phyloP scores from a whole-genome alignment of 768 basidiomycete species.

The Lactarius quietus region DNA sequence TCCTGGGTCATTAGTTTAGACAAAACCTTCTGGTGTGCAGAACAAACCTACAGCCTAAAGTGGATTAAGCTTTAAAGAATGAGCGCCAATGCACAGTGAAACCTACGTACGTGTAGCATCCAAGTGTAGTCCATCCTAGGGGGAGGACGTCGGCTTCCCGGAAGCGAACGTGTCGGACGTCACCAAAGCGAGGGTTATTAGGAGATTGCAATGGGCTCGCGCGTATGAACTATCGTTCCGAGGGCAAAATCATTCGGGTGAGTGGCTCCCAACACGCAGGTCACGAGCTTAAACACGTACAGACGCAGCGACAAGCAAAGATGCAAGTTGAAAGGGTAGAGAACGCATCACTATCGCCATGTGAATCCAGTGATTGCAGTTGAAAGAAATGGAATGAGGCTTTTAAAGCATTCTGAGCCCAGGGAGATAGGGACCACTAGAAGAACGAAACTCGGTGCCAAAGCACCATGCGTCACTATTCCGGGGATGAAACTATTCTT shows the following conservation, averaged over 20 bases:
- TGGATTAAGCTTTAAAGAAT: conserved; percentile 32
- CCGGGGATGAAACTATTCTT: conserved; percentile 5
- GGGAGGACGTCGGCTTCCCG: conserved; percentile 38
- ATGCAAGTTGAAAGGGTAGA: conserved; percentile 1
- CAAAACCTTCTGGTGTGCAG: not conserved
- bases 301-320: not conserved
- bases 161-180: not conserved
- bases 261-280: not conserved
- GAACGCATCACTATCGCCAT: conserved; percentile 10
- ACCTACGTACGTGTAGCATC: conserved; percentile 57
- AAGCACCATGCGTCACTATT: conserved; percentile 6
- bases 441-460: too few relatives aligned
- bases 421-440: too few relatives aligned
- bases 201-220: not conserved
- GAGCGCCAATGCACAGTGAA: conserved; percentile 2
- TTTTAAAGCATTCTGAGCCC: too few relatives aligned
- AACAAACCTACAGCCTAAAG: conserved; percentile 44
- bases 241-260: not conserved
- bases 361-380: not conserved
- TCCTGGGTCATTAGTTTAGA: conserved; percentile 31
- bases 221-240: not conserved
- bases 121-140: conserved; percentile 51
- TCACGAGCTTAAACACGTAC: not conserved
- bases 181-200: not conserved
- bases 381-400: not conserved